Base-by-base conservation (phyloP, 306 rosid species). In the Prunus mira region DNA sequence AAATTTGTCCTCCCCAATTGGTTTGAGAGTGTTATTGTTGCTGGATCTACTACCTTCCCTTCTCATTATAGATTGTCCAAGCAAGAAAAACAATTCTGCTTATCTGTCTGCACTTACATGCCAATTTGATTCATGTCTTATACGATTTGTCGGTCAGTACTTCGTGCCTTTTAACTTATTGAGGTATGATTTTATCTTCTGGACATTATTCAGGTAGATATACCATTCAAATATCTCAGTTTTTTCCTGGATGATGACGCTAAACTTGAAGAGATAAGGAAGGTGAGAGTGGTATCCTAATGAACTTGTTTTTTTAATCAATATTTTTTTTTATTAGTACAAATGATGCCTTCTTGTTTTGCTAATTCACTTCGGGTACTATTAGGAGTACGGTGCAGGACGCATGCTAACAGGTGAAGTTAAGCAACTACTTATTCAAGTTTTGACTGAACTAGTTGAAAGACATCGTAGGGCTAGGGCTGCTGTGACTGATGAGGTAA, bases 391-490 rank as follows among this genome's bases (percentile, higher is more conserved):
- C 68, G 96, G 93, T 79, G 88, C 90, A 7, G 97, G 99, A 57
- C 90, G 90, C 46, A 87, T 92, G 99, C 87, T 95, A 27, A 95
- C 99, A 4, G 99, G 99, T 65, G 93, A 95, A 86, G 97, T 95
- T 72, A 95, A 95, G 87, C 89, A 90, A 61, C 88, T 88, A 28
- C 90, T 95, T 51, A 67, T 71, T 30, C 64, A 86, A 82, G 93
- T 92, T 67, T 82, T 92, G 85, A 90, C 97, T 22, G 92, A 84
- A 84, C 12, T 92, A 28, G 97, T 90, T 27, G 99, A 95, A 82
- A 90, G 97, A 78, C 99, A 95, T 75, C 79, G 91, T 7, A 80
- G 80, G 81, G 93, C 97, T 60, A 96, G 97, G 47, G 97, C 99
- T 70, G 85, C 90, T 64, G 99, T 95, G 78, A 89, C 96, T 2